Percentiles rank a stretch among this genome's conserved stretches.
Evolutionary conservation across 2,329 filamentous ascomycete genomes (phyloP).

Genomic region (Xylogone sp.): DNA sequence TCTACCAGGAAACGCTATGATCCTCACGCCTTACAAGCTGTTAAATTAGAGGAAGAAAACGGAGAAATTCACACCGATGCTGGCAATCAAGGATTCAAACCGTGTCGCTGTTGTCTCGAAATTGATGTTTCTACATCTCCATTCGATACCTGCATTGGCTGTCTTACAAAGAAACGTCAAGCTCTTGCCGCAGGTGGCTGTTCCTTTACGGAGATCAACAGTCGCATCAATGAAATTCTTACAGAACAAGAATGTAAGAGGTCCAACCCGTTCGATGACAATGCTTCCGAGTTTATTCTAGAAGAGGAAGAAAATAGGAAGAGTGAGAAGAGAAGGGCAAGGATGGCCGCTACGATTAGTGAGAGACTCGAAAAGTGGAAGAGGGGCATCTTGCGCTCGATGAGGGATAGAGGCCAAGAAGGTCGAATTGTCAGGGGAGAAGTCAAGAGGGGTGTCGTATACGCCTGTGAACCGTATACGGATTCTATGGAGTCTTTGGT

Average conservation of each 20-base stretch:
- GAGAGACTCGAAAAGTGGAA: not conserved
- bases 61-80: not conserved
- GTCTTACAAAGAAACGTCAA: not conserved
- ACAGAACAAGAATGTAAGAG: not conserved
- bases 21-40: not conserved
- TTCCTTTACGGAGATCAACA: not conserved
- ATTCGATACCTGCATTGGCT: not conserved
- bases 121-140: not conserved
- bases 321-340: not conserved
- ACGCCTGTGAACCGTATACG: not conserved
- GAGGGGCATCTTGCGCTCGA: not conserved
- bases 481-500: not conserved
- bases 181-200: not conserved
- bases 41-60: not conserved
- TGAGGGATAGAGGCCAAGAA: not conserved
- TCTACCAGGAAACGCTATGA: not conserved
- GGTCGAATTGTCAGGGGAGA: no score
- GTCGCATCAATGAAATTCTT: not conserved
- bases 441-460: not conserved
- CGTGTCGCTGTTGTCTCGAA: not conserved
- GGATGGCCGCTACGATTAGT: not conserved
- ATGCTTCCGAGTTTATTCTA: not conserved
- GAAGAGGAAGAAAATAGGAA: not conserved
- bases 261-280: not conserved
- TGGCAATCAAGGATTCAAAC: not conserved